Percentiles rank a stretch among this genome's conserved stretches.
Conservation (phyloP, 306 rosid species). For the Gillenia trifoliata region DNA sequence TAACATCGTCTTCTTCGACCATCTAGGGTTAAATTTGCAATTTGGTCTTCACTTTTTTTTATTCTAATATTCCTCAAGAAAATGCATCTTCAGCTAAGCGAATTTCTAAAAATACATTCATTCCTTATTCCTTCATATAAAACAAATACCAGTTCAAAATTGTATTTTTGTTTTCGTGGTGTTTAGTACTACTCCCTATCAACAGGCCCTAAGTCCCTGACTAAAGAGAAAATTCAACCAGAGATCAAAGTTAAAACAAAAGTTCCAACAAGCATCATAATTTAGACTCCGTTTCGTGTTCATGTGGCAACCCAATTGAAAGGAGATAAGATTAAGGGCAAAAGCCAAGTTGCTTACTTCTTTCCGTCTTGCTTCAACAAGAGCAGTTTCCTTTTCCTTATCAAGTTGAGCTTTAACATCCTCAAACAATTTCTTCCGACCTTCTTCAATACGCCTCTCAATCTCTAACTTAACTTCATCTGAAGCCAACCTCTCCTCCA, state of each 20-base stretch:
- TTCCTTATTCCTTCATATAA: not conserved
- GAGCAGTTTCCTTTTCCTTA: constrained; percentile 69
- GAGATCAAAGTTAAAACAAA: not conserved
- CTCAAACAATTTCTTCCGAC: constrained; percentile 51
- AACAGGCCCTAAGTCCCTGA: no score
- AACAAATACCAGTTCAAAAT: no score
- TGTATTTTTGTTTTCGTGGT: no score
- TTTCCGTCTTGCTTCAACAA: constrained; percentile 62
- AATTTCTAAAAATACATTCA: not conserved
- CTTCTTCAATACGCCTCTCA: constrained; percentile 66
- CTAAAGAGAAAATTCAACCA: not conserved
- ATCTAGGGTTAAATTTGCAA: not conserved
- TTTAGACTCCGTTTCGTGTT: no score
- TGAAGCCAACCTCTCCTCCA: constrained; percentile 61
- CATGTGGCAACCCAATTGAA: not conserved
- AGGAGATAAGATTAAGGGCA: not conserved
- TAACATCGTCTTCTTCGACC: no score
- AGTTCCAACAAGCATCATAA: no score
- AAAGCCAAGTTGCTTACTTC: constrained; percentile 43
- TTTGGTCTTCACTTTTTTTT: not conserved
- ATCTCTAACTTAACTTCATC: constrained; percentile 55
- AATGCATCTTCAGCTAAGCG: not conserved
- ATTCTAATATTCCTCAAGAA: not conserved
- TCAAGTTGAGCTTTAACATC: constrained; percentile 71
- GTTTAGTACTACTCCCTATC: no score